These are phyloP conservation scores for Skeletonema tropicum DNA, from an alignment of 108 stramenopile species.

Conservation along the genomic window DNA sequence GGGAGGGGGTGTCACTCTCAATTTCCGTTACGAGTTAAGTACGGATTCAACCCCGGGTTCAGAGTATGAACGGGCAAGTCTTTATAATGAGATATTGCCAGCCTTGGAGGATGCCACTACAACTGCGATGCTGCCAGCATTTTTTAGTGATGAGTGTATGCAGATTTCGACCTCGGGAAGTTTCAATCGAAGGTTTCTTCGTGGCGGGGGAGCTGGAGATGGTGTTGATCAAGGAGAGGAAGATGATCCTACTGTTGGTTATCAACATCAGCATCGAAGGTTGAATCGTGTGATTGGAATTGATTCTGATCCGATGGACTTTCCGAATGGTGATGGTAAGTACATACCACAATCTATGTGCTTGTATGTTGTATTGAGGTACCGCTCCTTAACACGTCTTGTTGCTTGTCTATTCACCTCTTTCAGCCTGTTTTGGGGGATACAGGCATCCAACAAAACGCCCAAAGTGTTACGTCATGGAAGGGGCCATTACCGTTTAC, in stretches of 20 bases:
- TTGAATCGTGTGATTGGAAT: slow-evolving; percentile 26
- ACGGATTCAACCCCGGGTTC: slow-evolving; percentile 3
- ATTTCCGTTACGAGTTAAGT: slow-evolving; percentile 33
- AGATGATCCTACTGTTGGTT: background rate
- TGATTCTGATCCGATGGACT: slow-evolving; percentile 27
- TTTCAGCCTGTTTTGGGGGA: slow-evolving; percentile 22
- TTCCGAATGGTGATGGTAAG: slow-evolving; percentile 34
- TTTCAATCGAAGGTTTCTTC: background rate
- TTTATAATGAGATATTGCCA: slow-evolving; percentile 22
- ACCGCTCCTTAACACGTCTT: background rate
- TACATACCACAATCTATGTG: background rate
- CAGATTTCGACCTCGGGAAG: background rate
- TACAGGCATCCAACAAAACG: slow-evolving; percentile 16
- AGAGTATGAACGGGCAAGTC: background rate
- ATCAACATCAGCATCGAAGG: slow-evolving; percentile 11
- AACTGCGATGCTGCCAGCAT: slow-evolving; percentile 9
- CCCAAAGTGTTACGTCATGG: slow-evolving; percentile 31
- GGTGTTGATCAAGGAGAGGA: background rate
- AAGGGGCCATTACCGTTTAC: slow-evolving; percentile 41
- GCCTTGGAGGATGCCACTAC: slow-evolving; percentile 18
- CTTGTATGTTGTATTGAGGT: background rate
- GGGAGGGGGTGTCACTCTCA: slow-evolving; percentile 17
- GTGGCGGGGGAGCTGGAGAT: background rate
- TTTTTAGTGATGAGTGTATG: slow-evolving; percentile 31
- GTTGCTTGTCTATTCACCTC: background rate